Evolutionary conservation across 2,329 filamentous ascomycete species (phyloP).

Genomic region (Apiospora kogelbergensis): DNA sequence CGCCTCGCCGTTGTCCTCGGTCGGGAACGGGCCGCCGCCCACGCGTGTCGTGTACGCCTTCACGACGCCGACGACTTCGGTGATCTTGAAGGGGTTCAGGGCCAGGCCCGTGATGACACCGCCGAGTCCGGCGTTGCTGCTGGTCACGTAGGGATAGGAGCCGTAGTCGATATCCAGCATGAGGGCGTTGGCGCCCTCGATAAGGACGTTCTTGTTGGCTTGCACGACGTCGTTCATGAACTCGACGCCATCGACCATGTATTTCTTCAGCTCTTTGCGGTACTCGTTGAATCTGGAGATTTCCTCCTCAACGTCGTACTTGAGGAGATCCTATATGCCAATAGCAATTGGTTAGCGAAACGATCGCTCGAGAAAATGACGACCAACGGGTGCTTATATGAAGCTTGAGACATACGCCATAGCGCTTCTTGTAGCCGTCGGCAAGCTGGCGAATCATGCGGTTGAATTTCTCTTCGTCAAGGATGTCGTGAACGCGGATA

Average conservation of each 20-base stretch:
- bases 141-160: conserved; percentile 58
- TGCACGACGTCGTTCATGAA: conserved; percentile 62
- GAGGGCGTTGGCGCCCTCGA: conserved; percentile 61
- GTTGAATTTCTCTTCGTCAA: conserved; percentile 66
- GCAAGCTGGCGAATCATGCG: conserved; percentile 62
- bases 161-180: conserved; percentile 60
- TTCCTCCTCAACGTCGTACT: conserved; percentile 70
- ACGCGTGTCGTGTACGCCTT: conserved; percentile 65
- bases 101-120: conserved; percentile 60
- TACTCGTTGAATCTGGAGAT: conserved; percentile 56
- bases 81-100: conserved; percentile 54
- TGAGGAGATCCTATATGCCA: conserved; percentile 47
- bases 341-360: not conserved
- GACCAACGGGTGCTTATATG: not conserved
- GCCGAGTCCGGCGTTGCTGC: conserved; percentile 51
- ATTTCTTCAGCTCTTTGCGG: conserved; percentile 58
- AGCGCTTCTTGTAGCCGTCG: conserved; percentile 58
- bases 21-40: conserved; percentile 60
- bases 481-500: conserved; percentile 66
- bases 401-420: conserved; percentile 31
- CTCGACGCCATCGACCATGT: conserved; percentile 65
- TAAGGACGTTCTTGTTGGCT: conserved; percentile 53
- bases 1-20: conserved; percentile 42
- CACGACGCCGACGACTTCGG: conserved; percentile 60
- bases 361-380: not conserved